phyloP scores from a whole-genome alignment of 2,329 filamentous ascomycete genomes.

The Fusarium falciforme region DNA sequence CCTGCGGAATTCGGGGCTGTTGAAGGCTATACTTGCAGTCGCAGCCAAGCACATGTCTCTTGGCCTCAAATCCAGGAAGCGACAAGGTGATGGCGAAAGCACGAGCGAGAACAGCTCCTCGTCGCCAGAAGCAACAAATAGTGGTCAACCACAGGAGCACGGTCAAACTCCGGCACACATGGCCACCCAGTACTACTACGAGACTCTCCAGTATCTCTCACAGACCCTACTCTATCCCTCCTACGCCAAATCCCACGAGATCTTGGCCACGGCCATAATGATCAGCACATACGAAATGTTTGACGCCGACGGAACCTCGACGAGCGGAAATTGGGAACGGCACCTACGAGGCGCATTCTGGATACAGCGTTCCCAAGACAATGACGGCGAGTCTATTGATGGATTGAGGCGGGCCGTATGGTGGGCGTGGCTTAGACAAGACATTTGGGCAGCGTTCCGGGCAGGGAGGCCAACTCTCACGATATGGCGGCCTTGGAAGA shows the following conservation, averaged over 20 bases:
- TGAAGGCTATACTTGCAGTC: constrained; percentile 24
- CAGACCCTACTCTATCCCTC: constrained; percentile 67
- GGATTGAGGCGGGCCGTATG: constrained; percentile 68
- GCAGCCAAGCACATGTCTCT: constrained; percentile 10
- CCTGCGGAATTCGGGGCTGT: constrained; percentile 15
- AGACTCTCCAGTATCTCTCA: constrained; percentile 71
- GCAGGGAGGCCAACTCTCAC: constrained; percentile 66
- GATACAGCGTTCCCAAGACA: constrained; percentile 71
- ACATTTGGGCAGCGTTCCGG: constrained; percentile 72
- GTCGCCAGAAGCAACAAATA: background rate
- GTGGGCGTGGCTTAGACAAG: constrained; percentile 75
- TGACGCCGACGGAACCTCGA: constrained; percentile 53
- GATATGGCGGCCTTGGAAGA: constrained; percentile 66
- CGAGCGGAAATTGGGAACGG: constrained; percentile 64
- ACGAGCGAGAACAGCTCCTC: background rate
- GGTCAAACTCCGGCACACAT: background rate
- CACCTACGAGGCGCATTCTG: constrained; percentile 74
- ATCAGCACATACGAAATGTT: constrained; percentile 76
- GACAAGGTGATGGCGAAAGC: background rate
- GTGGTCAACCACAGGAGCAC: background rate
- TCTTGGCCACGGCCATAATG: constrained; percentile 68
- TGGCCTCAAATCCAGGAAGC: background rate
- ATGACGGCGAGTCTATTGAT: constrained; percentile 65
- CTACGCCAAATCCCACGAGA: constrained; percentile 67
- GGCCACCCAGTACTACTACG: constrained; percentile 66